Conservation (phyloP, 805 yeast genomes). For the Candida pseudoglaebosa region DNA sequence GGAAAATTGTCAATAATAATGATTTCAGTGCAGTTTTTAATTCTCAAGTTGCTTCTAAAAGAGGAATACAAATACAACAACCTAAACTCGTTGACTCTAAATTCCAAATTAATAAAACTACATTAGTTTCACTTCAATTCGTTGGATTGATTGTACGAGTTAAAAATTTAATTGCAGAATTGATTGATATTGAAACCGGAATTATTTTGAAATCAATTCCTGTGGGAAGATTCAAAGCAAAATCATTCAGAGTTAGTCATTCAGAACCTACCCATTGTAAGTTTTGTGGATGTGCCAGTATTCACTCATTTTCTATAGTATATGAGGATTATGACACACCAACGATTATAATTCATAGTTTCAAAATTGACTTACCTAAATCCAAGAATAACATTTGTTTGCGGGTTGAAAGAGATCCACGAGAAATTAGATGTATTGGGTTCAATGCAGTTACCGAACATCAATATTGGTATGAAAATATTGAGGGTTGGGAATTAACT, state of each 20-base stretch:
- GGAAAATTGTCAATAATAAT: conserved; percentile 8
- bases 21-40: conserved; percentile 10
- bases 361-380: conserved; percentile 57
- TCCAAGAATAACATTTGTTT: conserved; percentile 79
- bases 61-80: background rate
- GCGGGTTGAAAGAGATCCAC: conserved; percentile 87
- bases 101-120: conserved; percentile 26
- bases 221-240: conserved; percentile 59
- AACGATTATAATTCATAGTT: conserved; percentile 67
- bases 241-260: conserved; percentile 66
- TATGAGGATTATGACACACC: conserved; percentile 59
- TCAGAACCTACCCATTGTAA: conserved; percentile 85
- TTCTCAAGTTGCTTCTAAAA: conserved; percentile 1
- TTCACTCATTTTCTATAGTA: conserved; percentile 66
- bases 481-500: conserved; percentile 77
- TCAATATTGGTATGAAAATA: conserved; percentile 59
- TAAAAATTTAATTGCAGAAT: conserved; percentile 51
- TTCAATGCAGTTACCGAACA: conserved; percentile 71
- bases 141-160: conserved; percentile 73
- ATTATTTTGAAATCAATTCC: conserved; percentile 56
- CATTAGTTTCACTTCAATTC: conserved; percentile 57
- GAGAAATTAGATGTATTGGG: conserved; percentile 87
- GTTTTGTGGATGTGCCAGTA: conserved; percentile 86
- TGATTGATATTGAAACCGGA: conserved; percentile 78
- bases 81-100: conserved; percentile 2